Base-by-base conservation (phyloP, 176 grass and related monocot genomes). In the Oryza officinalis region DNA sequence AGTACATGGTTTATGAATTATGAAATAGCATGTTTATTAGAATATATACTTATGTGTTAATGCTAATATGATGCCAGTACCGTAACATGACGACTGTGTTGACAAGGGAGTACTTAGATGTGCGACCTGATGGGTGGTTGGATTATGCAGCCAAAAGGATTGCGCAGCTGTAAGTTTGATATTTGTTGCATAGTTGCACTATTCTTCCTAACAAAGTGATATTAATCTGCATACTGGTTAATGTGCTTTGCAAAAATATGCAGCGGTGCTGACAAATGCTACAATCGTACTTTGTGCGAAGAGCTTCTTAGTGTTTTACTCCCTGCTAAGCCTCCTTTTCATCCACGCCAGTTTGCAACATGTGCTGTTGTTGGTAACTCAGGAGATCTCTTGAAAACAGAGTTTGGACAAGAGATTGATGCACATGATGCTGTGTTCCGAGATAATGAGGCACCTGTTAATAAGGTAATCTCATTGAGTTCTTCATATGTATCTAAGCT, bases 401-500 rank as follows among this genome's bases (percentile, higher is more conserved):
- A 98, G 67, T 98, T 98, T 84, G 96, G 96, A 76, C 80, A 75
- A 88, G 96, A 98, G 69, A 95, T 98, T 86, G 96, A 98, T 81
- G 89, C 85, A 2, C 96, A 95, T 90, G 96, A 98, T 76, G 96
- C 96, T 67, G 91, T 98, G 37, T 94, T 98, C 89, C 85, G 93
- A n/a, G 96, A 98, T 49, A 98, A 98, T 41, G 96, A 98, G 28
- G 96, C 96, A 79, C 96, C 96, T 92, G 96, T 98, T 69, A 98
- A 94, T 86, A 52, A 94, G 89, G 96, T 98, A 90, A 65, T 25
- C 27, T 54, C 49, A 49, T 91, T 57, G 61, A 78, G 35, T 69
- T 70, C 17, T 71, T 78, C 65, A 30, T 74, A 67, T 74, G 5
- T 23, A 15, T 80, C 31, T 40, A 65, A 65, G 45, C 22, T 14